Evolutionary conservation across 176 grass and related monocot genomes (phyloP), one percentile per base, ranked within the genome.

Genomic region (Oryza glumipatula): DNA sequence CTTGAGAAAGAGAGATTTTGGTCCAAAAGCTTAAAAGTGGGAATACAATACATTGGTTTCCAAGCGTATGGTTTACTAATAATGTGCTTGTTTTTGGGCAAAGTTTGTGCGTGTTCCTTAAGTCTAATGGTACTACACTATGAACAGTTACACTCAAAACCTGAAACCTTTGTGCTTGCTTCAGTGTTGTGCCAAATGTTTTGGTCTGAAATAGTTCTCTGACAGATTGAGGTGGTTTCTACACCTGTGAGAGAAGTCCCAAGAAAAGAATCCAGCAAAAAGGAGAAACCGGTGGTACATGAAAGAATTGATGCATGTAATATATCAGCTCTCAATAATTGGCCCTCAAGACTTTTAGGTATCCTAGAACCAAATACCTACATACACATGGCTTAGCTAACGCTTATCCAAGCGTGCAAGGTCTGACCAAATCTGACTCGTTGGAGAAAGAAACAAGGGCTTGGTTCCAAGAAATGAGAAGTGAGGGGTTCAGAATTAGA

Each of bases 361-460:
- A 30, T 54, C 48, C 61, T 22, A 76, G 44, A 76, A 64, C 56
- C 67, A 82, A 45, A 76, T 39, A 54, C 21, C 32, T 63, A 69
- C 7, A 19, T 65, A 86, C 77, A 73, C 82, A 35, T 87, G 75
- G 63, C 22, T 36, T 36, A 36, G 35, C 35, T 52, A 70, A 23
- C 68, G 36, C 28, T 67, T 46, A n/a, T 78, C 74, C 84, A 83
- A 30, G 63, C 75, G 47, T 87, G 65, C 23, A 21, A 51, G 23
- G 68, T 84, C 70, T 45, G 70, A 80, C 85, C 81, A 87, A 84
- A 84, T 46, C 80, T 47, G 63, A 76, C 76, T 68, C 23, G 46
- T 14, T 0, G n/a, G 24, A 54, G 23, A 79, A 60, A 83, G 58
- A 82, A 48, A 73, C 73, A 67, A 61, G 2, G 16, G 45, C 15